Evolutionary conservation across 2,329 filamentous ascomycete species (phyloP), one percentile per base, ranked within the genome.

Genomic region (Neofusicoccum laricinum): DNA sequence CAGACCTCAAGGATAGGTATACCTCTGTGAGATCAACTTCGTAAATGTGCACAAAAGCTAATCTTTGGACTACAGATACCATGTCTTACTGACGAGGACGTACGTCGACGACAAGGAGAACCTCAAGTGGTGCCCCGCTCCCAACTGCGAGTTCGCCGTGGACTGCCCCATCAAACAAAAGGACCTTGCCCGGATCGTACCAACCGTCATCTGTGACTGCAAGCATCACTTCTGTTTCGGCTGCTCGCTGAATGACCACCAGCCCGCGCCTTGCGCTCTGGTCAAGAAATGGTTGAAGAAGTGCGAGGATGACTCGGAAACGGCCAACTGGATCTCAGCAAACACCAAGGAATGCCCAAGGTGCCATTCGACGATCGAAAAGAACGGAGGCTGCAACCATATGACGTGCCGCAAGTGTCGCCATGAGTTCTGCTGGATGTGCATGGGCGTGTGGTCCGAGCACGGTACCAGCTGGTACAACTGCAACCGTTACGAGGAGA

Each of bases 391-490:
- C 3, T 97, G 93, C 81, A 97, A 97, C 80, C 93, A 97, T 77
- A 97, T 97, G 93, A 97, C 93, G 0, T 97, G 93, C 76, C 85
- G 93, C 64, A 97, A 97, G 77, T 97, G 93, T 81, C 92, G 93
- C 73, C 89, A 97, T 73, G 93, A 97, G 73, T 97, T 99, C 73
- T 99, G 95, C 80, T 99, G 95, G 95, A 98, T 99, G 91, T 99
- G 95, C 74, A 99, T 99, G 95, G 95, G 95, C 0, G 82, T 97
- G 0, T 99, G 95, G 95, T 96, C 93, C 0, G 95, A 99, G 78
- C 95, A 99, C 75, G 95, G 95, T 67, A 99, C 94, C 3, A 97
- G 92, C 79, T 99, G 95, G 95, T 99, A 99, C 82, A 99, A 97
- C 78, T 99, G 95, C 84, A 99, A 97, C 75, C 86, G 95, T 8